phyloP scores from a whole-genome alignment of 352 stramenopile species.

The Pythium brassicae region DNA sequence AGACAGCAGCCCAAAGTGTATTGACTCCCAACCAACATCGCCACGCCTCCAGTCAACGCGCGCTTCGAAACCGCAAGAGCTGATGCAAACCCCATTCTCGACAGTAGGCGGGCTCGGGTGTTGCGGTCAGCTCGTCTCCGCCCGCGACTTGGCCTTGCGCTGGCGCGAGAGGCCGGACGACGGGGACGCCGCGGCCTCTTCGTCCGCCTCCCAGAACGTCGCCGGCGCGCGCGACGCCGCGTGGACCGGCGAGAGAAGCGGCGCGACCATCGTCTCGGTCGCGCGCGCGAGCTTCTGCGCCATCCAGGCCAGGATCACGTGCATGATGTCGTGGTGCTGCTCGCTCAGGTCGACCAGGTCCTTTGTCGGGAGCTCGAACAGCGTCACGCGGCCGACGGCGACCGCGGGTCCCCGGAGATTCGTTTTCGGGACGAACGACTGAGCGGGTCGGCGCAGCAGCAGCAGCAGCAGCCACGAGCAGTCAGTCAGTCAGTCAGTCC shows the following conservation, averaged over 20 bases:
- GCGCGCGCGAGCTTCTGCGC: slow-evolving; percentile 63
- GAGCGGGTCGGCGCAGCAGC: background rate
- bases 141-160: slow-evolving; percentile 37
- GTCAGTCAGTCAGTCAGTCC: background rate
- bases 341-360: slow-evolving; percentile 78
- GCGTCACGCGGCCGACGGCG: slow-evolving; percentile 45
- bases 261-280: slow-evolving; percentile 60
- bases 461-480: no score
- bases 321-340: slow-evolving; percentile 79
- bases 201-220: slow-evolving; percentile 33
- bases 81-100: no score
- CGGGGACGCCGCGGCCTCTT: slow-evolving; percentile 18
- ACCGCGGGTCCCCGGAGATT: slow-evolving; percentile 37
- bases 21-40: no score
- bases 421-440: slow-evolving; percentile 71
- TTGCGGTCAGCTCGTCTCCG: slow-evolving; percentile 41
- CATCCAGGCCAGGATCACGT: slow-evolving; percentile 77
- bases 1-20: no score
- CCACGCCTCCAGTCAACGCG: no score
- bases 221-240: background rate
- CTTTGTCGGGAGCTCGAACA: slow-evolving; percentile 75
- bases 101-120: no score
- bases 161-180: slow-evolving; percentile 5
- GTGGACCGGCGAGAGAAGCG: slow-evolving; percentile 42
- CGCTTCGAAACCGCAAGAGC: no score